Conservation (phyloP, 176 grass and related monocot species). For the Oryza nivara region DNA sequence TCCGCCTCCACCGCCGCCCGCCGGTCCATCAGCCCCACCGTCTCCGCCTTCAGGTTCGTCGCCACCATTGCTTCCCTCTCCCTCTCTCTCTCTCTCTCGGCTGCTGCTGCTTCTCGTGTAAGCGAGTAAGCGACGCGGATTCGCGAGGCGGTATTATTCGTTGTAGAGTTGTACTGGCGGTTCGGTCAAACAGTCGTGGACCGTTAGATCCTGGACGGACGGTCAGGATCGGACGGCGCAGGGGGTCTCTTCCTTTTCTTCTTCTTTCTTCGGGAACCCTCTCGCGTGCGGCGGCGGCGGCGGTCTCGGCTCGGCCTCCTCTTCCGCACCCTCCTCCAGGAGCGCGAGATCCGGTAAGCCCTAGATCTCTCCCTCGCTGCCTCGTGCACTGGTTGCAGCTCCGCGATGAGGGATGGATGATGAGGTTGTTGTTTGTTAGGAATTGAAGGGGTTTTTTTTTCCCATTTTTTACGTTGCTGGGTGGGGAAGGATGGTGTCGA, state of each 20-base stretch:
- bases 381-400: neutral
- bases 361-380: neutral
- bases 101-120: neutral
- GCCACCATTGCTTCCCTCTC: slow-evolving; percentile 62
- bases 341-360: slow-evolving; percentile 8
- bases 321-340: too few species aligned
- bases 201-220: neutral
- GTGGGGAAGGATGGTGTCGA: neutral
- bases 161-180: neutral
- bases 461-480: neutral
- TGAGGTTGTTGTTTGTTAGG: neutral
- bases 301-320: too few species aligned
- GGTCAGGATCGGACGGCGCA: neutral
- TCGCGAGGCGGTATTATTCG: too few species aligned
- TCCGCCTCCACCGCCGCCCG: slow-evolving; percentile 60
- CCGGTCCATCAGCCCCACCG: slow-evolving; percentile 68
- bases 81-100: neutral
- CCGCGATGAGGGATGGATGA: neutral
- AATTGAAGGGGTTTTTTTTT: too few species aligned
- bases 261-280: slow-evolving; percentile 24
- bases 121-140: too few species aligned
- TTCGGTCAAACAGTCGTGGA: neutral
- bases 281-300: slow-evolving; percentile 10
- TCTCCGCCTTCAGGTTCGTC: slow-evolving; percentile 84
- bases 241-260: neutral